Base-by-base conservation (phyloP, 1,139 yeast species). In the Pichia inconspicua region DNA sequence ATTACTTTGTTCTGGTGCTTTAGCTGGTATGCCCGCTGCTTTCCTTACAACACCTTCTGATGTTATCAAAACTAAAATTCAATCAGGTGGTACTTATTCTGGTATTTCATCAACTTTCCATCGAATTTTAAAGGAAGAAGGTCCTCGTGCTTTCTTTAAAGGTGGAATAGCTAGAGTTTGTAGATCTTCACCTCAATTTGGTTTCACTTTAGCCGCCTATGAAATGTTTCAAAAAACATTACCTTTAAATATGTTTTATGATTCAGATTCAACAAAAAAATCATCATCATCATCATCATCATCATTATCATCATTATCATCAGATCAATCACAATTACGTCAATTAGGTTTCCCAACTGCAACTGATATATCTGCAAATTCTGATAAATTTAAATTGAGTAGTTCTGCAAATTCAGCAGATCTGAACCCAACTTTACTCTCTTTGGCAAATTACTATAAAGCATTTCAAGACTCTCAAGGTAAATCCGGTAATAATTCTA, bases 11-110 rank as follows among this genome's bases (percentile, higher is more conserved):
- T 80, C 95, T 54, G 98, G 98, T 68, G 97, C 96, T 12, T 67
- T 90, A 58, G 97, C 98, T 22, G 98, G 98, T 65, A 89, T 95
- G 70, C 98, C 98, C 12, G 95, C 97, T 37, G 98, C 98, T 6
- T 90, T 85, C 66, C 73, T 90, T 60, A 90, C 97, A 5, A 90
- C 97, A 1, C 97, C 97, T 1, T 90, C 89, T 56, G 97, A 90
- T 74, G 98, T 92, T 46, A 86, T 92, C 60, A 92, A 92, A 71
- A 92, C 98, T 8, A 82, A 97, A 68, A 73, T 92, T 55, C 98
- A 92, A 70, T 83, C 89, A 56, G 96, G 84, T 61, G 75, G 86
- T 31, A 77, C 77, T 46, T 92, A 92, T 68, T 73, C 66, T 34
- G 94, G 95, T 51, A 82, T 92, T 51, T 61, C 72, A 37, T 90